Percentiles rank a stretch among this genome's conserved stretches.
Evolutionary conservation across 1,284 basidiomycete species (phyloP).

Genomic region (Sanghuangporus weigelae): DNA sequence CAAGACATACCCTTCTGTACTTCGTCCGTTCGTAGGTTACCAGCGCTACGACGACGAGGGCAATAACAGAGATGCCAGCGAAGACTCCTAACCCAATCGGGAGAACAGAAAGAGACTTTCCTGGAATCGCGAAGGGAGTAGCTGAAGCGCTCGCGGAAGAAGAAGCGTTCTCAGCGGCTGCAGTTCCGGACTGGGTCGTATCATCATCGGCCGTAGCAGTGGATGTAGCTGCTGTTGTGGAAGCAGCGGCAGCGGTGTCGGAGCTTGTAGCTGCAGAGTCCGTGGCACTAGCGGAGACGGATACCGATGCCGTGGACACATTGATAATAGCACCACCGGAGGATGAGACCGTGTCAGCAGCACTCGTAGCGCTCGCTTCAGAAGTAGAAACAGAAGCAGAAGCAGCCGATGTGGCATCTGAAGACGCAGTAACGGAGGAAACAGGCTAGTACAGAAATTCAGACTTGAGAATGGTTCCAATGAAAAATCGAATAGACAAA

Average conservation of each 20-base stretch:
- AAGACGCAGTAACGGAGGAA: constrained; percentile 13
- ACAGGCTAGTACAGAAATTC: constrained; percentile 1
- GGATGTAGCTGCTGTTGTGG: constrained; percentile 16
- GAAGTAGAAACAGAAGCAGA: neutral
- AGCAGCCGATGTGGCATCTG: constrained; percentile 1
- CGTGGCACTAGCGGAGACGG: neutral
- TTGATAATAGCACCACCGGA: constrained; percentile 8
- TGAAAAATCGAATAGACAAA: neutral
- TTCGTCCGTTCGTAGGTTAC: constrained; percentile 80
- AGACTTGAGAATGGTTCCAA: neutral
- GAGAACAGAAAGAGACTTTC: constrained; percentile 65
- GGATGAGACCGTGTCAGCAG: neutral
- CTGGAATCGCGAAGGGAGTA: constrained; percentile 55
- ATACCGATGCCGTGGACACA: neutral
- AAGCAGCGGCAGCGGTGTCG: neutral
- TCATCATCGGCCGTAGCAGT: constrained; percentile 13
- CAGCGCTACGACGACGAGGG: constrained; percentile 69
- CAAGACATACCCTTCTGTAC: constrained; percentile 62
- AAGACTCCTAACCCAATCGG: constrained; percentile 79
- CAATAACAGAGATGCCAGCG: constrained; percentile 75
- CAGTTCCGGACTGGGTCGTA: constrained; percentile 15
- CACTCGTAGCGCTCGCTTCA: neutral
- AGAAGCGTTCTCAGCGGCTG: constrained; percentile 16
- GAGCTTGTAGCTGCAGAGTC: constrained; percentile 2
- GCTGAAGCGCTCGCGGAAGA: constrained; percentile 19